Percentiles rank a stretch among this genome's conserved stretches.
Conservation (phyloP, 306 rosid genomes). For the Fragaria iinumae region DNA sequence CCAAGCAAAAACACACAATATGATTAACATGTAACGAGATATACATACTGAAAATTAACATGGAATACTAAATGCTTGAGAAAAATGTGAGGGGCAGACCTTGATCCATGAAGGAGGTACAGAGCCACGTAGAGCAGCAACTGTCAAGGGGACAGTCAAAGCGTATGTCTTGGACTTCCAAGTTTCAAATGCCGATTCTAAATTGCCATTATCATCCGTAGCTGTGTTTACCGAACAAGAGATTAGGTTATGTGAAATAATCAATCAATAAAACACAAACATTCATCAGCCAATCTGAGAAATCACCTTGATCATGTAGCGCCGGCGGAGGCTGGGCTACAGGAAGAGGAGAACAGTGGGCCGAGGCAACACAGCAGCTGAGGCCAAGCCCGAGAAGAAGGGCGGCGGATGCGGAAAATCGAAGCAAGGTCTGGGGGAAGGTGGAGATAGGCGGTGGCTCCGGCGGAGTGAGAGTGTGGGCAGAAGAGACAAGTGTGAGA, state of each 20-base stretch:
- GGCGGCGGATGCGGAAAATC: constrained; percentile 45
- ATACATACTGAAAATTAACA: neutral
- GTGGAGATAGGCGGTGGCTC: constrained; percentile 11
- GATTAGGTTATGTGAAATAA: neutral
- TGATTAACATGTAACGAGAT: neutral
- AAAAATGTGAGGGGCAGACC: constrained; percentile 37
- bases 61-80: neutral
- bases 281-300: neutral
- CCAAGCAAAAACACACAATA: constrained; percentile 15
- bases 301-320: constrained; percentile 52
- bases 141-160: constrained; percentile 76
- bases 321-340: constrained; percentile 23
- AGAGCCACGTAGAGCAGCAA: constrained; percentile 82
- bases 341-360: constrained; percentile 24
- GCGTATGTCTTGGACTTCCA: constrained; percentile 87
- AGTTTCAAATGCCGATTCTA: constrained; percentile 56
- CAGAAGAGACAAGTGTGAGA: neutral
- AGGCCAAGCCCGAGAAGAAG: constrained; percentile 54
- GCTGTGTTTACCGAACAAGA: neutral
- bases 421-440: constrained; percentile 24
- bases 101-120: constrained; percentile 95
- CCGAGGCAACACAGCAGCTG: constrained; percentile 41
- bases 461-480: neutral
- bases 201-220: constrained; percentile 45
- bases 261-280: neutral